Percentiles rank a stretch among this genome's conserved stretches.
Evolutionary conservation across 345 rosid genomes (phyloP).

Genomic region (Lumnitzera racemosa): DNA sequence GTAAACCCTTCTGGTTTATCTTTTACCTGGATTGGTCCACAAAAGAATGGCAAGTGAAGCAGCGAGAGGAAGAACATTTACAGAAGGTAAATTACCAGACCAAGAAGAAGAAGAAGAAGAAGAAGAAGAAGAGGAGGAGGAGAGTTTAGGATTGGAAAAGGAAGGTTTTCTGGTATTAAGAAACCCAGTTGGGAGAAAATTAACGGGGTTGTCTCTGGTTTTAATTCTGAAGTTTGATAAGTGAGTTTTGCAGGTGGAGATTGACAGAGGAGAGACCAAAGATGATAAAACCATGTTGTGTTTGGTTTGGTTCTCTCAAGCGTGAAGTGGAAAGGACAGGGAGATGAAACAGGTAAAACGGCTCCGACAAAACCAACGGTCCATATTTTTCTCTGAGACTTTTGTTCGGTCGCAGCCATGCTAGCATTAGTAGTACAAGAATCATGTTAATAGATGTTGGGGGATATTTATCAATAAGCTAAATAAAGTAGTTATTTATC

Average conservation of each 20-base stretch:
- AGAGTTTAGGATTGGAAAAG: constrained; percentile 2
- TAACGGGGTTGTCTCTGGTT: neutral
- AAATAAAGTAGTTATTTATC: too few relatives aligned
- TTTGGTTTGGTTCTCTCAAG: neutral
- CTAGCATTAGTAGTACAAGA: too few relatives aligned
- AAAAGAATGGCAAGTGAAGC: constrained; percentile 65
- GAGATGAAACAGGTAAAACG: neutral
- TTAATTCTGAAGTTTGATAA: neutral
- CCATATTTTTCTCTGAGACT: neutral
- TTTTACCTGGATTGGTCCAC: constrained; percentile 56
- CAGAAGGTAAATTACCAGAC: constrained; percentile 5
- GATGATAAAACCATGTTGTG: neutral
- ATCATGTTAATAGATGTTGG: too few relatives aligned
- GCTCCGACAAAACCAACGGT: constrained; percentile 3
- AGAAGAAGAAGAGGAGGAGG: neutral
- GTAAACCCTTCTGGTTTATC: neutral
- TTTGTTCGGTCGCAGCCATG: too few relatives aligned
- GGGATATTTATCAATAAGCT: too few relatives aligned
- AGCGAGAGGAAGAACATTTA: constrained; percentile 50
- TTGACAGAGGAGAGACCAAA: constrained; percentile 2
- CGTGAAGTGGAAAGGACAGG: neutral
- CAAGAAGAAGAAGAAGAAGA: constrained; percentile 15
- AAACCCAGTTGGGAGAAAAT: neutral
- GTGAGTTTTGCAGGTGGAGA: constrained; percentile 1
- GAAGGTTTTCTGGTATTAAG: constrained; percentile 4